These are phyloP conservation scores for Citrus australasica DNA, from an alignment of 345 rosid genomes.

Conservation along the genomic window DNA sequence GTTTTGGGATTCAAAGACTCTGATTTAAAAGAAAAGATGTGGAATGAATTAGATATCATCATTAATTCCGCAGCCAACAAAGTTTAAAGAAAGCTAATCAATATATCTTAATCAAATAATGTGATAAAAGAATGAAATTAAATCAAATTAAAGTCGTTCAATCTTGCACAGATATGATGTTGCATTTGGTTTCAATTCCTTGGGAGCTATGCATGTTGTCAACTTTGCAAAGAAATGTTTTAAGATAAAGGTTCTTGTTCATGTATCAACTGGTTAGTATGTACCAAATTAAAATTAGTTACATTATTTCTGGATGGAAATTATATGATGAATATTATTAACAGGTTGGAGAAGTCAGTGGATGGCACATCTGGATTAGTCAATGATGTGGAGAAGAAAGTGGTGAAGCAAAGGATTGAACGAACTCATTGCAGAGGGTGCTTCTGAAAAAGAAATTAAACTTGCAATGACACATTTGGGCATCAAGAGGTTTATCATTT, in stretches of 20 bases:
- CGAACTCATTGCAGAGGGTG: constrained; percentile 33
- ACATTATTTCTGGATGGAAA: too few species aligned
- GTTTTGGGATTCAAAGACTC: constrained; percentile 5
- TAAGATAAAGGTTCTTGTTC: constrained; percentile 35
- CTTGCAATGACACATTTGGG: constrained; percentile 15
- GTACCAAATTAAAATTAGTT: neutral
- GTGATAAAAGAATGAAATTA: too few species aligned
- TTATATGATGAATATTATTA: too few species aligned
- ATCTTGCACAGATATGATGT: constrained; percentile 45
- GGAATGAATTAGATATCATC: constrained; percentile 44
- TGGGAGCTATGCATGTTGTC: constrained; percentile 39
- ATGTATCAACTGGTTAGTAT: constrained; percentile 50
- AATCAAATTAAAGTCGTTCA: too few species aligned
- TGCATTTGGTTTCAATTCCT: constrained; percentile 47
- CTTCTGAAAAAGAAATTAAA: constrained; percentile 32
- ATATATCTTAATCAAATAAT: too few species aligned
- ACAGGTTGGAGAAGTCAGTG: constrained; percentile 27
- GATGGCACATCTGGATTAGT: constrained; percentile 44
- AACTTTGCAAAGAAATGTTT: constrained; percentile 42
- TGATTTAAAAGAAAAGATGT: constrained; percentile 36
- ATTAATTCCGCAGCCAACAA: constrained; percentile 67
- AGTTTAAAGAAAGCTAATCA: constrained; percentile 64
- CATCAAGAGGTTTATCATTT: too few species aligned
- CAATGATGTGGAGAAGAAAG: constrained; percentile 39
- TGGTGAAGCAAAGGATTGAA: constrained; percentile 40